phyloP scores from a whole-genome alignment of 1,284 basidiomycete species.

The Dichomitus squalens region DNA sequence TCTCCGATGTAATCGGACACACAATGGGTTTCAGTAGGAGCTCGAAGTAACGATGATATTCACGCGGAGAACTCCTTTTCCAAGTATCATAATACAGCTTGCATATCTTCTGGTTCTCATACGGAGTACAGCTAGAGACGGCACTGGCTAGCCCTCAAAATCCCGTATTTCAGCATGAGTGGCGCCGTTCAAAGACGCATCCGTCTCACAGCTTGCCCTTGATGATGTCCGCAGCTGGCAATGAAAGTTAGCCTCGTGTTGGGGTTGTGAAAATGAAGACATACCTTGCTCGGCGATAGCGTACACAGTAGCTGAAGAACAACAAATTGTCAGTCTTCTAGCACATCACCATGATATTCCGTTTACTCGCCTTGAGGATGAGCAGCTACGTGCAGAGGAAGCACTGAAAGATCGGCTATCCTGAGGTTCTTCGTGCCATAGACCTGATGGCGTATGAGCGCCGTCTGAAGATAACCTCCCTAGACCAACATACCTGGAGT shows the following conservation, averaged over 20 bases:
- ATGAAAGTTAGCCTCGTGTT: not conserved
- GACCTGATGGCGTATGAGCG: slow-evolving; percentile 36
- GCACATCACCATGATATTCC: not conserved
- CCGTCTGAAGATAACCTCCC: no score
- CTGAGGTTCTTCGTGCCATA: slow-evolving; percentile 41
- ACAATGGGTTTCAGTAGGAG: no score
- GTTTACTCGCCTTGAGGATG: slow-evolving; percentile 32
- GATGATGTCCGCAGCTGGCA: slow-evolving; percentile 35
- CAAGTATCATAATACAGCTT: not conserved
- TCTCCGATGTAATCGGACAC: not conserved
- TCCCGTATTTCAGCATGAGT: not conserved
- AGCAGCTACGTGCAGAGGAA: slow-evolving; percentile 32
- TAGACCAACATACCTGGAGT: slow-evolving; percentile 25
- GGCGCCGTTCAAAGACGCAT: slow-evolving; percentile 2
- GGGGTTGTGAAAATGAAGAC: not conserved
- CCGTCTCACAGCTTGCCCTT: slow-evolving; percentile 25
- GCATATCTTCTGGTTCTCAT: not conserved
- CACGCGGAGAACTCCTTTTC: no score
- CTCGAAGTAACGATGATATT: no score
- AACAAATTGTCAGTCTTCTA: slow-evolving; percentile 2
- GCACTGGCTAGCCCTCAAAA: not conserved
- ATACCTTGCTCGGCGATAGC: slow-evolving; percentile 35
- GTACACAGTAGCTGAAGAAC: slow-evolving; percentile 29
- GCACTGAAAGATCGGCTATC: slow-evolving; percentile 38
- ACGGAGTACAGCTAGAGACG: not conserved